These are phyloP conservation scores for Fusarium chlamydosporum DNA, from an alignment of 2,329 filamentous ascomycete species.

Conservation along the genomic window DNA sequence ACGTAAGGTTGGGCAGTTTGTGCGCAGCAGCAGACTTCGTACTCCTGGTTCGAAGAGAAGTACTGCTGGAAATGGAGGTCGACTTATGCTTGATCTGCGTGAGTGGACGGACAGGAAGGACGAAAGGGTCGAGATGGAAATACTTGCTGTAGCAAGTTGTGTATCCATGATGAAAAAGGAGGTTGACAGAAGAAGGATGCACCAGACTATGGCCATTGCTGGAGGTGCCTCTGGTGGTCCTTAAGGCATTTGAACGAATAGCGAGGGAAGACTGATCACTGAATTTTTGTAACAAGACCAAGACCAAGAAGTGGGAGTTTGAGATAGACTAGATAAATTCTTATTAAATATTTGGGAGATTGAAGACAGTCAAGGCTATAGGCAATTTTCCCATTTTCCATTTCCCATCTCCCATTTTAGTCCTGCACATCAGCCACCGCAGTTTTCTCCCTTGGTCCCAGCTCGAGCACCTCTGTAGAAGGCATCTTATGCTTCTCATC, in stretches of 20 bases:
- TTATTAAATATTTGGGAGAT: background rate
- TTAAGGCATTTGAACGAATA: background rate
- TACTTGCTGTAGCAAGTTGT: conserved; percentile 69
- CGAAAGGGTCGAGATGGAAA: conserved; percentile 59
- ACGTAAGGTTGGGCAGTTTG: conserved; percentile 59
- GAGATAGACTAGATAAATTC: background rate
- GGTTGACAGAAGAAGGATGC: conserved; percentile 68
- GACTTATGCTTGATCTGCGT: conserved; percentile 61
- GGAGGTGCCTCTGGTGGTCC: conserved; percentile 45
- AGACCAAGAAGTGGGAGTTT: background rate
- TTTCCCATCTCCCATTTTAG: conserved; percentile 9
- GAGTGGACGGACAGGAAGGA: conserved; percentile 55
- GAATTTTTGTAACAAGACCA: background rate
- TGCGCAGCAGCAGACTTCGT: conserved; percentile 59
- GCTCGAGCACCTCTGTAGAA: conserved; percentile 42
- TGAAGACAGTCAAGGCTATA: background rate
- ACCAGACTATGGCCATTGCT: conserved; percentile 65
- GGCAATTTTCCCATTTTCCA: background rate
- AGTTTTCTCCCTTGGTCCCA: conserved; percentile 48
- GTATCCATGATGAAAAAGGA: conserved; percentile 76
- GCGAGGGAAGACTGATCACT: conserved; percentile 11
- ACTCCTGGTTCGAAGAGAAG: conserved; percentile 56
- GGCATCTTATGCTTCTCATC: conserved; percentile 51
- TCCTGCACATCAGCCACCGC: conserved; percentile 44
- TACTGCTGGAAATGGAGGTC: conserved; percentile 66